Evolutionary conservation across 225 moss, liverwort and hornwort species (phyloP).

Genomic region (Anthoceros angustus): DNA sequence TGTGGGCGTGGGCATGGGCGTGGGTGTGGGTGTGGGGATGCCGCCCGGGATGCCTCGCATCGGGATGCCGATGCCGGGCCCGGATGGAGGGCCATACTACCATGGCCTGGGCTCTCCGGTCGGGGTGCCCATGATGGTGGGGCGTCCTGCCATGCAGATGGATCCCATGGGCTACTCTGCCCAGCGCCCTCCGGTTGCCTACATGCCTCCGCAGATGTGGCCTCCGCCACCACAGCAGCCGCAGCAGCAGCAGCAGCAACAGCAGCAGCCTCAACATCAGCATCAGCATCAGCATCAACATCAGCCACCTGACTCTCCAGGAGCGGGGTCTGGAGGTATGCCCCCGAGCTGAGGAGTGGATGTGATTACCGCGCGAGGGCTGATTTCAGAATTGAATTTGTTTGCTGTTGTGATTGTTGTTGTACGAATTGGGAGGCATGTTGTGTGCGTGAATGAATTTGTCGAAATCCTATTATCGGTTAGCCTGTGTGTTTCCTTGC

Average conservation of each 20-base stretch:
- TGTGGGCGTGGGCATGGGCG: constrained; percentile 43
- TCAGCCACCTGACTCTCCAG: constrained; percentile 22
- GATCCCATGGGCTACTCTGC: constrained; percentile 51
- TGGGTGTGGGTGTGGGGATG: constrained; percentile 37
- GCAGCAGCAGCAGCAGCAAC: constrained; percentile 35
- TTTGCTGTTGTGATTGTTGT: too few relatives aligned
- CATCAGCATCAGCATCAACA: too few relatives aligned
- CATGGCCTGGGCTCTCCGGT: constrained; percentile 71
- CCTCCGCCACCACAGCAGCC: constrained; percentile 36
- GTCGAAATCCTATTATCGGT: constrained; percentile 1
- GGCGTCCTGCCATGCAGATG: constrained; percentile 40
- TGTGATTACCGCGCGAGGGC: background rate
- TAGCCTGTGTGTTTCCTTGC: too few relatives aligned
- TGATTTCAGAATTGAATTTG: too few relatives aligned
- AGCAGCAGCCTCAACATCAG: constrained; percentile 25
- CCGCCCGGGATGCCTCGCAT: constrained; percentile 55
- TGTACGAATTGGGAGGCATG: background rate
- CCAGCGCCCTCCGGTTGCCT: constrained; percentile 59
- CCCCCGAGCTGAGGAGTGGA: background rate
- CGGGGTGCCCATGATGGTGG: constrained; percentile 51
- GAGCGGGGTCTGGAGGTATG: background rate
- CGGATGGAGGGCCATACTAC: constrained; percentile 43
- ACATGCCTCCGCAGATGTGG: constrained; percentile 81
- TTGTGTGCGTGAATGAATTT: background rate
- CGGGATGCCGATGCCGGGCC: constrained; percentile 53